A percentile compares a stretch with the other conserved stretches of the same genome.
phyloP scores from a whole-genome alignment of 2,329 filamentous ascomycete species.

The Pseudogymnoascus sp. region DNA sequence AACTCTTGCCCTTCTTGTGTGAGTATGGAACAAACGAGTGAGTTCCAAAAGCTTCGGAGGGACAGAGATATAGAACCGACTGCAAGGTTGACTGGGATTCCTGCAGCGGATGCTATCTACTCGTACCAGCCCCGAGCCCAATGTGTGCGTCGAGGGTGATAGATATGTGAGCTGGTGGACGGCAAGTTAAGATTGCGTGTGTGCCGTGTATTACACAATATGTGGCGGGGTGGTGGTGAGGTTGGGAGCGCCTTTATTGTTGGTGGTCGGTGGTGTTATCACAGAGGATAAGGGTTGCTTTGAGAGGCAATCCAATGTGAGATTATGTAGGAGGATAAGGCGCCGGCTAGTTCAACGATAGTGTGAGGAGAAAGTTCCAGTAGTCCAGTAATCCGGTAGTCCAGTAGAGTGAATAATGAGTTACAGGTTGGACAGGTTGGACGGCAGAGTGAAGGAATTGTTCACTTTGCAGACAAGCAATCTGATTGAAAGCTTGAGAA shows the following conservation, averaged over 20 bases:
- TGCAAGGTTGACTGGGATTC: not conserved
- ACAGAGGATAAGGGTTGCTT: not conserved
- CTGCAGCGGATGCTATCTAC: not conserved
- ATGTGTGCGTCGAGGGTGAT: not conserved
- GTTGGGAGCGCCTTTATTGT: not conserved
- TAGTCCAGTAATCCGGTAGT: not conserved
- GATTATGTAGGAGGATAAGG: not conserved
- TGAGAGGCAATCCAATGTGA: not conserved
- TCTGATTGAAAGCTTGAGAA: not conserved
- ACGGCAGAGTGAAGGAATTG: not conserved
- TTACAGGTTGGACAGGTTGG: not conserved
- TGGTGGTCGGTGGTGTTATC: not conserved
- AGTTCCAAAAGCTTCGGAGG: not conserved
- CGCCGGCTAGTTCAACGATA: not conserved
- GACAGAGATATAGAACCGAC: not conserved
- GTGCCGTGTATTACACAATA: not conserved
- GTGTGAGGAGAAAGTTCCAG: not conserved
- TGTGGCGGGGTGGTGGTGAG: not conserved
- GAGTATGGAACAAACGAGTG: not conserved
- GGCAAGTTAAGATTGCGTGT: not conserved
- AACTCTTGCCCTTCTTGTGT: not conserved
- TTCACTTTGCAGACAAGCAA: not conserved
- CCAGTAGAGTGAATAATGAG: not conserved
- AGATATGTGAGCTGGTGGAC: not conserved
- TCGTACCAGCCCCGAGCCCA: not conserved